Conservation (phyloP, 2,329 filamentous ascomycete genomes). For the Anisogramma anomala region DNA sequence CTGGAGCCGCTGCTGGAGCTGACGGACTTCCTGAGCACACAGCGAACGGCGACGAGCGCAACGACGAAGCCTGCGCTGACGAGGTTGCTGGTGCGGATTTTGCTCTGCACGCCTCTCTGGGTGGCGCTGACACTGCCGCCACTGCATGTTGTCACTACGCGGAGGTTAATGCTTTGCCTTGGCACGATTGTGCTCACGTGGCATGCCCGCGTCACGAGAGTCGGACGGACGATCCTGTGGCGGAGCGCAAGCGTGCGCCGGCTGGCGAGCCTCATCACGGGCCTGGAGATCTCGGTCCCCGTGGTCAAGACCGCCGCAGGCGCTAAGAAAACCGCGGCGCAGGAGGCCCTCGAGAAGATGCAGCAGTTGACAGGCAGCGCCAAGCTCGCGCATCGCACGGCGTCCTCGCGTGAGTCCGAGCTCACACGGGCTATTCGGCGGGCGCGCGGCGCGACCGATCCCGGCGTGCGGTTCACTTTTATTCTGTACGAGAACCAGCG, state of each 20-base stretch:
- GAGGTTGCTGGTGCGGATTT: constrained; percentile 75
- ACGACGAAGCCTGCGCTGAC: constrained; percentile 85
- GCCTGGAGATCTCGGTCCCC: constrained; percentile 52
- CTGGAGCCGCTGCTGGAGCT: constrained; percentile 79
- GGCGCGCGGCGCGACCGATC: constrained; percentile 40
- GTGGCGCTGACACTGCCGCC: constrained; percentile 71
- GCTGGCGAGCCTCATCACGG: constrained; percentile 62
- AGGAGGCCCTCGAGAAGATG: constrained; percentile 16
- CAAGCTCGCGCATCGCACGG: constrained; percentile 21
- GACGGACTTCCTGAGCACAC: constrained; percentile 87
- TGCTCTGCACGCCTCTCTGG: constrained; percentile 84
- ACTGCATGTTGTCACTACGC: constrained; percentile 73
- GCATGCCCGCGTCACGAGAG: constrained; percentile 78
- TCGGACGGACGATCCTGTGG: constrained; percentile 83
- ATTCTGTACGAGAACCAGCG: constrained; percentile 94
- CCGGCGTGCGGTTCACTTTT: constrained; percentile 90
- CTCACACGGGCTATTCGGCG: constrained; percentile 33
- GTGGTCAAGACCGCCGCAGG: constrained; percentile 8
- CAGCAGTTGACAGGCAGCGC: constrained; percentile 29
- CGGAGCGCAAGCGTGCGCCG: constrained; percentile 65
- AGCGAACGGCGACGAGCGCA: constrained; percentile 79
- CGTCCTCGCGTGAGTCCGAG: constrained; percentile 30
- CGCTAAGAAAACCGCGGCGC: constrained; percentile 18
- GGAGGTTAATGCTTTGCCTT: constrained; percentile 69
- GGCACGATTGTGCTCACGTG: constrained; percentile 82